These are phyloP conservation scores for Pseudozyma thailandica DNA, from an alignment of 1,284 basidiomycete genomes.

Conservation along the genomic window DNA sequence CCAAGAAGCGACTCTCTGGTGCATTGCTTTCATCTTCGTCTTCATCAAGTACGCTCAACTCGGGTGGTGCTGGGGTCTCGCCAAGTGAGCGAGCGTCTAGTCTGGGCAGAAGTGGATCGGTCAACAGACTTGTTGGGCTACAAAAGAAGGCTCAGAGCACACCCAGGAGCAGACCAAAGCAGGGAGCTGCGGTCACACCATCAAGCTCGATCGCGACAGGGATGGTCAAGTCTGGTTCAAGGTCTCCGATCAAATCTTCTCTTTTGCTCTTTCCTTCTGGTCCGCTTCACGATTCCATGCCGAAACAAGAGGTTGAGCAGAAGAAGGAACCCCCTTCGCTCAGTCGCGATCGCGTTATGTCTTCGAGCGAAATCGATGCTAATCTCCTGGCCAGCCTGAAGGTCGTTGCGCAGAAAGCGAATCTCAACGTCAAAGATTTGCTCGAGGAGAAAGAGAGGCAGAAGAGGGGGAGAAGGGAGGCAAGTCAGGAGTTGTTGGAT, in stretches of 20 bases:
- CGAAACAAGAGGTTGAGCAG: no score
- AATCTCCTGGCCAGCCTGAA: conserved; percentile 30
- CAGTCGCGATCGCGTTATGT: conserved; percentile 2
- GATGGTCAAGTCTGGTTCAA: conserved; percentile 12
- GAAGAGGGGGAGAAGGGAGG: conserved; percentile 10
- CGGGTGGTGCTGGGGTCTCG: not conserved
- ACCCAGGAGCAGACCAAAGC: conserved; percentile 1
- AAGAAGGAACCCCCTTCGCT: no score
- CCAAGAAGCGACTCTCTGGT: conserved; percentile 34
- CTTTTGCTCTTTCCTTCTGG: conserved; percentile 36
- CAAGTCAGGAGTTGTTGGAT: conserved; percentile 22
- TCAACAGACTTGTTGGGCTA: conserved; percentile 3
- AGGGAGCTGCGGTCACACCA: not conserved
- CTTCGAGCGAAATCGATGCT: conserved; percentile 38
- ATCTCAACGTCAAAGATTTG: conserved; percentile 30
- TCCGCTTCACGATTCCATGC: no score
- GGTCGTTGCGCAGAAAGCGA: conserved; percentile 45
- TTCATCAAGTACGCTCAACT: conserved; percentile 6
- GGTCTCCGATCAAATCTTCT: conserved; percentile 43
- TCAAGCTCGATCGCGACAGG: not conserved
- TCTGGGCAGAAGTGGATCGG: conserved; percentile 8
- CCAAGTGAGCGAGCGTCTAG: conserved; percentile 12
- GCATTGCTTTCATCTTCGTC: conserved; percentile 28
- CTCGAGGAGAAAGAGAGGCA: conserved; percentile 5
- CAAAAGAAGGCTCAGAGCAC: conserved; percentile 13